Evolutionary conservation across 208 protist species (phyloP).

Genomic region (Trypanosomatidae sp.): DNA sequence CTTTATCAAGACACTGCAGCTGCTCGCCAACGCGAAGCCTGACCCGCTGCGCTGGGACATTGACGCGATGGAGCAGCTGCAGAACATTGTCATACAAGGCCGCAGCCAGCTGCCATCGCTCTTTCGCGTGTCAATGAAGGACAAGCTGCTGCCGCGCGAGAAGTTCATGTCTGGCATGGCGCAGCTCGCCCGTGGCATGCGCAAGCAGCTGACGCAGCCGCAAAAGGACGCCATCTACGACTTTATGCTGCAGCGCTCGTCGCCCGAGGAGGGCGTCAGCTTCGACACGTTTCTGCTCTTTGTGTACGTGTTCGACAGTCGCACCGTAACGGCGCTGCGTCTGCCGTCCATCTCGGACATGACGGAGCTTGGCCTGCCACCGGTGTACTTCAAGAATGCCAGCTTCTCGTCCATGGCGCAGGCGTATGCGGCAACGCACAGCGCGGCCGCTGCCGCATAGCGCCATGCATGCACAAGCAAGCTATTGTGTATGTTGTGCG

Average conservation of each 20-base stretch:
- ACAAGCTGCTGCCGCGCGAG: slow-evolving; percentile 38
- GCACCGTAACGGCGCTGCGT: slow-evolving; percentile 6
- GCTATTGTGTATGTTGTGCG: no score
- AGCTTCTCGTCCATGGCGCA: slow-evolving; percentile 46
- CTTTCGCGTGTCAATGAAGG: slow-evolving; percentile 45
- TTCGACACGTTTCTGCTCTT: slow-evolving; percentile 60
- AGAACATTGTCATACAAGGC: slow-evolving; percentile 78
- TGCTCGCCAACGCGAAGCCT: slow-evolving; percentile 20
- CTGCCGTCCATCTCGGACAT: slow-evolving; percentile 13
- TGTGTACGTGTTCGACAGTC: slow-evolving; percentile 56
- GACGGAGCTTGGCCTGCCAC: slow-evolving; percentile 21
- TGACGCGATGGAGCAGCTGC: slow-evolving; percentile 76
- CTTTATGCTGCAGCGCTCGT: slow-evolving; percentile 30
- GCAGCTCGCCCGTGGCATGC: slow-evolving; percentile 62
- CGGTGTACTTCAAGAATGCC: slow-evolving; percentile 32
- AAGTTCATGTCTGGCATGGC: slow-evolving; percentile 50
- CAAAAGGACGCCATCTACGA: slow-evolving; percentile 71
- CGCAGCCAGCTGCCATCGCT: slow-evolving; percentile 48
- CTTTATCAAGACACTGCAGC: slow-evolving; percentile 45
- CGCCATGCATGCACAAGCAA: no score
- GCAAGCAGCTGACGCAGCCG: slow-evolving; percentile 55
- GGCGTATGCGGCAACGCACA: no score
- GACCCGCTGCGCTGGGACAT: slow-evolving; percentile 70
- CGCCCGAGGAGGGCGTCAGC: slow-evolving; percentile 19
- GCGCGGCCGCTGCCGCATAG: no score